Evolutionary conservation across 1,139 yeast genomes (phyloP), one percentile per base, ranked within the genome.

Genomic region (Geotrichum reessii): DNA sequence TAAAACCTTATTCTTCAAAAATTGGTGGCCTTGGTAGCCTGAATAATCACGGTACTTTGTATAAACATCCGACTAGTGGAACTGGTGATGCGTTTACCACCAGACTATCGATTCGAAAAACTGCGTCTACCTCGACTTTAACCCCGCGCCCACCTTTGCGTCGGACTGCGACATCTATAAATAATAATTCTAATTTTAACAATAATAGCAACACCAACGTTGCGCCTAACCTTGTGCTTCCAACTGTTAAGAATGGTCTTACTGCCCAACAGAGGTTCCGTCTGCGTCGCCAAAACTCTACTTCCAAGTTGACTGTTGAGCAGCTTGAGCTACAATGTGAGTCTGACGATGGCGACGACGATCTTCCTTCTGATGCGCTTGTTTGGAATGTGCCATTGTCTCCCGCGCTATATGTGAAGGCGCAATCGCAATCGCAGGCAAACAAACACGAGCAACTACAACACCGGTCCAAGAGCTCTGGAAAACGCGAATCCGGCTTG

Each of bases 341-440:
- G 17, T 61, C 65, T 40, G 66, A 63, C 31, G 58, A 69, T 47
- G 68, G 73, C 33, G 77, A 74, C 57, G 79, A 82, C 24, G 86
- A 83, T 61, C 82, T 82, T 52, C 82, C 84, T 6, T 81, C 76
- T 54, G 80, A 80, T 56, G 73, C 78, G 19, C 74, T 79, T 40
- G 81, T 84, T 62, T 83, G 77, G 73, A 85, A 85, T 65, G 87
- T 85, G 17, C 91, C 90, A 1, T 71, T 83, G 51, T 78, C 87
- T 0, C 85, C 82, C 57, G 78, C 86, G 0, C 69, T 74, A 17
- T 72, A 69, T 53, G 72, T 74, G 7, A 71, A 73, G 57, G 62
- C 69, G 46, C 72, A 65, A 56, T 58, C 61, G 46, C 57, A 57
- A 47, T 52, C 61, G 40, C 53, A 58, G 51, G 31, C 3, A 19